Evolutionary conservation across 139 green algal genomes (phyloP).

Genomic region (Coccomyxa sp.): DNA sequence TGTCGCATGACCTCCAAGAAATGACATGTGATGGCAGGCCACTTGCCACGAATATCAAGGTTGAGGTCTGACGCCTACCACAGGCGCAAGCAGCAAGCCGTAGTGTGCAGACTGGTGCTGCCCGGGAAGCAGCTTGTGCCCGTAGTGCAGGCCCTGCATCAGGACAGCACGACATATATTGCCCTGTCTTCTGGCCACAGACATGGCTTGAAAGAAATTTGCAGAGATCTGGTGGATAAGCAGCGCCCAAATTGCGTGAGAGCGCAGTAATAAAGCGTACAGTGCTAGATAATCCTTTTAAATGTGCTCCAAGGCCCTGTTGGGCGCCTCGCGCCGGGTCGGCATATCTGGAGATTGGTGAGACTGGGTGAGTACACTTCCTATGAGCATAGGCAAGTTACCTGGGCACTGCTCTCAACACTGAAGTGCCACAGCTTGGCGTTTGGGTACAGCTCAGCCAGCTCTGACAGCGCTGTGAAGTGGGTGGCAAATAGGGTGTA

Average conservation of each 20-base stretch:
- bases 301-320: neutral
- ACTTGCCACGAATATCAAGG: neutral
- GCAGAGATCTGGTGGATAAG: no score
- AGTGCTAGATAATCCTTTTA: no score
- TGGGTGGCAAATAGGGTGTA: conserved; percentile 72
- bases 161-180: neutral
- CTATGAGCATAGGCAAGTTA: conserved; percentile 16
- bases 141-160: conserved; percentile 31
- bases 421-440: conserved; percentile 56
- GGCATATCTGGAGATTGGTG: no score
- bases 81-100: conserved; percentile 55
- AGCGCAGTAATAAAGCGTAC: no score
- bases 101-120: conserved; percentile 36
- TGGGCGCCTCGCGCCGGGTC: no score
- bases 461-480: conserved; percentile 52
- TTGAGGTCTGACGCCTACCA: conserved; percentile 28
- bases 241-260: no score
- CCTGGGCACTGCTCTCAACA: conserved; percentile 23
- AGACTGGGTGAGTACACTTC: no score
- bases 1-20: neutral
- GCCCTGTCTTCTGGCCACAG: no score
- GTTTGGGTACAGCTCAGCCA: conserved; percentile 58
- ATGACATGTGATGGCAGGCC: neutral
- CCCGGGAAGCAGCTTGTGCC: conserved; percentile 38
- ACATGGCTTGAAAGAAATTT: no score